Conservation (phyloP, 768 basidiomycete genomes). For the Strobilomyces echinocephalus region DNA sequence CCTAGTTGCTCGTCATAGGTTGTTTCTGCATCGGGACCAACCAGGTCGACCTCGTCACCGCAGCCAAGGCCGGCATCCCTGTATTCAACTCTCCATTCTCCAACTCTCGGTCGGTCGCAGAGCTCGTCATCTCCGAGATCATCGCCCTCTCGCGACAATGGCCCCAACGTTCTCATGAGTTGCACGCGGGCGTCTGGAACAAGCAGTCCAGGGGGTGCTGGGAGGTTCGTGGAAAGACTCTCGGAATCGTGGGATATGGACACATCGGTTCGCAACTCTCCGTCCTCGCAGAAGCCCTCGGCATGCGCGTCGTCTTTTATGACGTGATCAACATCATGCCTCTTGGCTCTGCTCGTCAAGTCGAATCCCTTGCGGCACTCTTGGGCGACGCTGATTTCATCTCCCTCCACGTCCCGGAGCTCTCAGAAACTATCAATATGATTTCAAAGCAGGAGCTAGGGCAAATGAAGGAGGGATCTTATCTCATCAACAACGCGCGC, state of each 20-base stretch:
- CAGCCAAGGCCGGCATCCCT: slow-evolving; percentile 84
- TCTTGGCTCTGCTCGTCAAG: slow-evolving; percentile 87
- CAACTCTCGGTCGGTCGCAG: slow-evolving; percentile 98
- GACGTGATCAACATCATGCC: slow-evolving; percentile 98
- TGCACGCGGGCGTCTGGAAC: slow-evolving; percentile 93
- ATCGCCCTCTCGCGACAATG: slow-evolving; percentile 93
- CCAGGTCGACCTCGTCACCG: slow-evolving; percentile 87
- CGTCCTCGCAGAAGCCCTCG: slow-evolving; percentile 94
- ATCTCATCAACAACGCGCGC: slow-evolving; percentile 97
- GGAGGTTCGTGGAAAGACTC: slow-evolving; percentile 96
- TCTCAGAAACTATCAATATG: slow-evolving; percentile 94
- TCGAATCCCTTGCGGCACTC: slow-evolving; percentile 71
- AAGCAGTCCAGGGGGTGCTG: slow-evolving; percentile 98
- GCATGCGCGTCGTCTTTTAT: slow-evolving; percentile 92
- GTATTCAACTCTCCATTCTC: slow-evolving; percentile 99
- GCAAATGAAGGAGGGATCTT: slow-evolving; percentile 93
- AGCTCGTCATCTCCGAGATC: slow-evolving; percentile 92
- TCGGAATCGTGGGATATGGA: slow-evolving; percentile 97
- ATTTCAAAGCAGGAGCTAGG: slow-evolving; percentile 71
- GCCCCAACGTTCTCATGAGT: slow-evolving; percentile 81
- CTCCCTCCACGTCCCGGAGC: slow-evolving; percentile 93
- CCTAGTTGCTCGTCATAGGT: slow-evolving; percentile 88
- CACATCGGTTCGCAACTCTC: slow-evolving; percentile 98
- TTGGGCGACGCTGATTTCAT: slow-evolving; percentile 86
- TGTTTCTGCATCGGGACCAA: slow-evolving; percentile 99